phyloP scores from a whole-genome alignment of 1,139 yeast species.

The Casaregolazyma suthepensis region DNA sequence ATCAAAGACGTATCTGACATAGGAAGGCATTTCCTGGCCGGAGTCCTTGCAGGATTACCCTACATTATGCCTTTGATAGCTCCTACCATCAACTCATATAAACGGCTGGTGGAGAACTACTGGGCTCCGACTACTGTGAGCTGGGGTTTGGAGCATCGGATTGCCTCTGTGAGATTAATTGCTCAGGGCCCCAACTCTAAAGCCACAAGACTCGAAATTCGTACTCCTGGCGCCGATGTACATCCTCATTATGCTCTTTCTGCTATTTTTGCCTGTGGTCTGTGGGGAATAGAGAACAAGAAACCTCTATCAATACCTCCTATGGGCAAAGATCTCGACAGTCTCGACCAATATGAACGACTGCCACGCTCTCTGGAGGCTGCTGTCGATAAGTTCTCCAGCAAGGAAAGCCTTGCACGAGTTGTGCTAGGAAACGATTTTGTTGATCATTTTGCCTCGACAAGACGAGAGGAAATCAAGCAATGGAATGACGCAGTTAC shows the following conservation, averaged over 20 bases:
- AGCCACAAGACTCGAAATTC: slow-evolving; percentile 32
- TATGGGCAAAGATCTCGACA: slow-evolving; percentile 22
- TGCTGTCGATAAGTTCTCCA: slow-evolving; percentile 29
- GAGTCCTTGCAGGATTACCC: slow-evolving; percentile 31
- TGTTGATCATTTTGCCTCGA: slow-evolving; percentile 34
- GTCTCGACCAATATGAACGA: slow-evolving; percentile 20
- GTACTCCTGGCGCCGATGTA: slow-evolving; percentile 38
- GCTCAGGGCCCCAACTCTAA: slow-evolving; percentile 29
- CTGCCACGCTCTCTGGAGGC: slow-evolving; percentile 29
- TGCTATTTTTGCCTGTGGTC: slow-evolving; percentile 33
- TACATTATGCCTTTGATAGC: slow-evolving; percentile 36
- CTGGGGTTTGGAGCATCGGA: slow-evolving; percentile 36
- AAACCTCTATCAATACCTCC: slow-evolving; percentile 28
- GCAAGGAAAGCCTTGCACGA: slow-evolving; percentile 28
- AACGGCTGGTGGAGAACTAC: slow-evolving; percentile 35
- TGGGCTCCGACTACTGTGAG: slow-evolving; percentile 37
- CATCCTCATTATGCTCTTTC: slow-evolving; percentile 34
- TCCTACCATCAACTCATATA: slow-evolving; percentile 35
- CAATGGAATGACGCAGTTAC: slow-evolving; percentile 34
- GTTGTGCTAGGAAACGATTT: slow-evolving; percentile 32
- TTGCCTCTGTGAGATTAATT: slow-evolving; percentile 34
- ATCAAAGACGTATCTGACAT: slow-evolving; percentile 26
- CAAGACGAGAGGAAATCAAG: slow-evolving; percentile 30
- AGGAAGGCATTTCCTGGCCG: slow-evolving; percentile 34
- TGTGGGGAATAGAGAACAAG: slow-evolving; percentile 30